Evolutionary conservation across 1,284 basidiomycete species (phyloP), one percentile per base, ranked within the genome.

Genomic region (Ustilago tritici): DNA sequence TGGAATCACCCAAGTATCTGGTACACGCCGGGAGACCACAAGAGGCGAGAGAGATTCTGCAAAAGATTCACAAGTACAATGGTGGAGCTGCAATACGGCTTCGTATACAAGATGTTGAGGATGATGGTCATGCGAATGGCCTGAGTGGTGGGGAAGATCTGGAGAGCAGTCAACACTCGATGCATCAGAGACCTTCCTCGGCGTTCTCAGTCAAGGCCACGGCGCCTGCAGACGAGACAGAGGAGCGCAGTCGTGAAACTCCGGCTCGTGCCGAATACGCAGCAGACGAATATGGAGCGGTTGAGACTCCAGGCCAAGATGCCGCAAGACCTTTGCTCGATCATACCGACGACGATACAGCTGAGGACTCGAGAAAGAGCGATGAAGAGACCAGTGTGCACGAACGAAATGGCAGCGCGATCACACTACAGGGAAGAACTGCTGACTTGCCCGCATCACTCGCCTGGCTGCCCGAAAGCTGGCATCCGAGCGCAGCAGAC

Each of bases 1-100:
- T 96, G 84, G 96, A 99, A 87, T 96, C 94, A 0, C 95, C 96
- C 7, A 85, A 84, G 59, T 85, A 73, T 58, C 71, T 84, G 19
- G 78, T 80, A 4, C 74, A 80, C 19, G 59, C 73, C 2, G 82
- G 79, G 2, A 56, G 79, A 9, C 65, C 65, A 4, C 66, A 80
- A 43, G 84, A 85, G 41, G 82, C 82, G 1, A 53, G 76, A 17
- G 74, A 68, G 2, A 79, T 81, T 6, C 49, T 85, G 32, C 76
- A 83, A 62, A 65, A 67, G 49, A 85, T 84, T 35, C 72, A 75
- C 10, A 57, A 55, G 1, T 82, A 67, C 53, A 82, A 83, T 40
- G 80, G 77, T 35, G 76, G 76, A 12, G 59, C 70, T 11, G 54
- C 59, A 0, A 67, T 77, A 0, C 40, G 50, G 23, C 60, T 82